Conservation (phyloP, 169 alveolate species). For the Plasmodium falciparum region DNA sequence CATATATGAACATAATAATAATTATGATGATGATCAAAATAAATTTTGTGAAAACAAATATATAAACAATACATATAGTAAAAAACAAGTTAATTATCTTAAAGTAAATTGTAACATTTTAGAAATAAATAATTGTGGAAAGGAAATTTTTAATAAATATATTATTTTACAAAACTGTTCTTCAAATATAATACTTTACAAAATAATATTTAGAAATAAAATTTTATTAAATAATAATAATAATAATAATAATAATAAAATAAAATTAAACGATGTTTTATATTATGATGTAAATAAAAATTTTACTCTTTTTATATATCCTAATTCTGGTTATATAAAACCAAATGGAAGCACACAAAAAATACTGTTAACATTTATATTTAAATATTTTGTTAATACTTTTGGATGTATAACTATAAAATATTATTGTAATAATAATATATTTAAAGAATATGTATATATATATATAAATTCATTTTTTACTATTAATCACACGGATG, state of each 20-base stretch:
- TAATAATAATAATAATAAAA: conserved; percentile 10
- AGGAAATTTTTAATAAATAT: conserved; percentile 10
- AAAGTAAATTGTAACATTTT: not conserved
- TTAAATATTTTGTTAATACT: conserved; percentile 29
- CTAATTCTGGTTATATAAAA: conserved; percentile 43
- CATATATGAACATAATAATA: not conserved
- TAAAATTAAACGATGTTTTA: conserved; percentile 36
- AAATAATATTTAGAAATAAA: conserved; percentile 18
- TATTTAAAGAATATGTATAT: conserved; percentile 7
- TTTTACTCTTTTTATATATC: conserved; percentile 24
- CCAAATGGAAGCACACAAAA: conserved; percentile 14
- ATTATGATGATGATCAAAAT: not conserved
- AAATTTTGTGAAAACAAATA: not conserved
- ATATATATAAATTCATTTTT: conserved; percentile 24
- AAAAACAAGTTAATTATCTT: too few species aligned
- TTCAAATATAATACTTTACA: conserved; percentile 13
- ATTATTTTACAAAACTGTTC: conserved; percentile 13
- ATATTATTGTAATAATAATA: conserved; percentile 10
- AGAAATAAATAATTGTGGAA: conserved; percentile 12
- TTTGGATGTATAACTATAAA: conserved; percentile 39
- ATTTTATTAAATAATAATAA: conserved; percentile 10
- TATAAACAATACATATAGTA: not conserved
- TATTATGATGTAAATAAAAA: conserved; percentile 33
- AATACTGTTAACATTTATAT: conserved; percentile 32
- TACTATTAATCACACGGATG: too few species aligned